Conservation (phyloP, 2,329 filamentous ascomycete species). For the Didymella exigua region DNA sequence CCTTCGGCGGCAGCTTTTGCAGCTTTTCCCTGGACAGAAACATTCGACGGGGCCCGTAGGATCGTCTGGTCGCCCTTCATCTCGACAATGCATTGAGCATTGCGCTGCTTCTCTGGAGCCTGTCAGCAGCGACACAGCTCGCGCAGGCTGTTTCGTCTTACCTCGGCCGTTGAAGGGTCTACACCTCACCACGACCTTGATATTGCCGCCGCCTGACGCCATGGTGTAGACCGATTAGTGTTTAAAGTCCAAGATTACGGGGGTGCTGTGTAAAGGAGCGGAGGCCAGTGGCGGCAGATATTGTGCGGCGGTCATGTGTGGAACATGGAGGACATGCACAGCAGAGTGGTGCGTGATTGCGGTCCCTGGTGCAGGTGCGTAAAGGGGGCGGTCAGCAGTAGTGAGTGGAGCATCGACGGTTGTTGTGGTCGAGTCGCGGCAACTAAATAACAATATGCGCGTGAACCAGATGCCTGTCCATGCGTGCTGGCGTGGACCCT, state of each 20-base stretch:
- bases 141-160: slow-evolving; percentile 48
- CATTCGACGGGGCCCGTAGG: slow-evolving; percentile 72
- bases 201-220: slow-evolving; percentile 86
- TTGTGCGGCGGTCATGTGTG: slow-evolving; percentile 30
- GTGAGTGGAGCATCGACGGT: slow-evolving; percentile 11
- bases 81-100: slow-evolving; percentile 94
- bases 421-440: slow-evolving; percentile 34
- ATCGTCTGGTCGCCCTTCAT: slow-evolving; percentile 95
- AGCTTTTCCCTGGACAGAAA: slow-evolving; percentile 65
- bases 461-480: slow-evolving; percentile 31
- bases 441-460: slow-evolving; percentile 29
- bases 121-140: slow-evolving; percentile 18
- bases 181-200: slow-evolving; percentile 98
- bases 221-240: slow-evolving; percentile 49
- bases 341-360: background rate
- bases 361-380: slow-evolving; percentile 6
- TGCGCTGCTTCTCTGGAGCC: slow-evolving; percentile 80
- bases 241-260: slow-evolving; percentile 6
- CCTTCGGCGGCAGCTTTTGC: slow-evolving; percentile 68
- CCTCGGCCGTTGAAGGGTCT: slow-evolving; percentile 96
- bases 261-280: slow-evolving; percentile 19
- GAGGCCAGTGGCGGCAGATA: slow-evolving; percentile 18
- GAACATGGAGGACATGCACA: slow-evolving; percentile 25
- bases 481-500: slow-evolving; percentile 18
- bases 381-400: slow-evolving; percentile 31